Base-by-base conservation (phyloP, 225 moss, liverwort and hornwort genomes). In the Asterella californica region DNA sequence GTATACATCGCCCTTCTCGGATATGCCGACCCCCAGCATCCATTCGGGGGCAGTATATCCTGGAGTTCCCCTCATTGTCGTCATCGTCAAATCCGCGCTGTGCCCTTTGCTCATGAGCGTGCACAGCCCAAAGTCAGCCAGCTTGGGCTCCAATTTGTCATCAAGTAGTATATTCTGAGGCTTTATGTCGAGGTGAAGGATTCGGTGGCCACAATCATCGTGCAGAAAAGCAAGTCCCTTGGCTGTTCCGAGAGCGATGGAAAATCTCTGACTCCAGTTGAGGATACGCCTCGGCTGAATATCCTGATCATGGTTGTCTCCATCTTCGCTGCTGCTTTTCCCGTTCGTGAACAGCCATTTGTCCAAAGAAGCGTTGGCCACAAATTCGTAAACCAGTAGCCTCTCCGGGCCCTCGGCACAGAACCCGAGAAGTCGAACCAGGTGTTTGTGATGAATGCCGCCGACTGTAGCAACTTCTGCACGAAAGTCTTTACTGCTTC, bases 1-100 rank as follows among this genome's bases (percentile, higher is more conserved):
- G 42, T 42, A 42, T 7, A 42, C 42, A 7, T 42, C 42, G 10
- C 89, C 88, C 83, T 92, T 92, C 79, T 92, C 90, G 0, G 92
- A 90, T 70, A 90, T 89, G 77, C 85, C 82, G 57, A 82, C 66
- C 53, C 90, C 89, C 47, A 89, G 30, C 45, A 90, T 86, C 87
- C 90, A 92, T 55, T 92, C 92, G 6, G 92, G 92, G 3, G 92
- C 88, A 78, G 90, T 64, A 10, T 92, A 92, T 1, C 90, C 90
- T 71, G 87, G 90, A 9, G 92, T 92, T 15, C 92, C 92, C 47
- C 86, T 74, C 78, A 92, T 70, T 2, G 83, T 83, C 1, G 90
- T 89, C 21, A 45, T 33, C 18, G 63, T 65, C 29, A 72, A 77
- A 11, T 78, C 80, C 21, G 82, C 75, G 47, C 81, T 68, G 10